Evolutionary conservation across 805 yeast genomes (phyloP).

Genomic region (Barnettozyma vustinii): DNA sequence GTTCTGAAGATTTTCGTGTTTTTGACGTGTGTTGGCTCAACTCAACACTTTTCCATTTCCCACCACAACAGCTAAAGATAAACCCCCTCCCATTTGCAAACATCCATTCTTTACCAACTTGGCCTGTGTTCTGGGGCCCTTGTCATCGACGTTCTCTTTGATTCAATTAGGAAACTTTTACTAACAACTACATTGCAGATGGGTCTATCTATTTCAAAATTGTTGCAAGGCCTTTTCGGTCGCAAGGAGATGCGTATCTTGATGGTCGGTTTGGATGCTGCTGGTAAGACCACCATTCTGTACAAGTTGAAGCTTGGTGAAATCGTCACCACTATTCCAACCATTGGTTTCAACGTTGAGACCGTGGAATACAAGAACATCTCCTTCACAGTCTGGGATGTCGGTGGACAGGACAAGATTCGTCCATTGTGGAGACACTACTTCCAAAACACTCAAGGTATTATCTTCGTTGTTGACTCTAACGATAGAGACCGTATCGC

Average conservation of each 20-base stretch:
- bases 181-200: slow-evolving; percentile 35
- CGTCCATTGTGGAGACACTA: slow-evolving; percentile 99
- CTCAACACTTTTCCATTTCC: not conserved
- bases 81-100: not conserved
- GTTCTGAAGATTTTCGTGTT: not conserved
- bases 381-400: slow-evolving; percentile 98
- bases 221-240: slow-evolving; percentile 93
- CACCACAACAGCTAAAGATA: not conserved
- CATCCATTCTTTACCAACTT: not conserved
- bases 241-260: slow-evolving; percentile 97
- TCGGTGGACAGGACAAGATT: slow-evolving; percentile 99
- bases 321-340: slow-evolving; percentile 93
- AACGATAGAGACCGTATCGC: slow-evolving; percentile 97
- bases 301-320: slow-evolving; percentile 94
- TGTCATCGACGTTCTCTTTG: not conserved
- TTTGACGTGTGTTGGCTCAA: not conserved
- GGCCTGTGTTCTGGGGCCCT: not conserved
- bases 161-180: slow-evolving; percentile 6
- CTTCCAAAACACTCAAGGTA: slow-evolving; percentile 98
- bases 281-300: slow-evolving; percentile 96
- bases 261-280: slow-evolving; percentile 98
- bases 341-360: slow-evolving; percentile 96
- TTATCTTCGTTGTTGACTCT: slow-evolving; percentile 95
- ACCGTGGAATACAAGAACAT: slow-evolving; percentile 96
- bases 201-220: slow-evolving; percentile 95